A percentile compares a stretch with the other conserved stretches of the same genome.
phyloP scores from a whole-genome alignment of 2,329 filamentous ascomycete genomes.

The Penicillium sclerotiorum region DNA sequence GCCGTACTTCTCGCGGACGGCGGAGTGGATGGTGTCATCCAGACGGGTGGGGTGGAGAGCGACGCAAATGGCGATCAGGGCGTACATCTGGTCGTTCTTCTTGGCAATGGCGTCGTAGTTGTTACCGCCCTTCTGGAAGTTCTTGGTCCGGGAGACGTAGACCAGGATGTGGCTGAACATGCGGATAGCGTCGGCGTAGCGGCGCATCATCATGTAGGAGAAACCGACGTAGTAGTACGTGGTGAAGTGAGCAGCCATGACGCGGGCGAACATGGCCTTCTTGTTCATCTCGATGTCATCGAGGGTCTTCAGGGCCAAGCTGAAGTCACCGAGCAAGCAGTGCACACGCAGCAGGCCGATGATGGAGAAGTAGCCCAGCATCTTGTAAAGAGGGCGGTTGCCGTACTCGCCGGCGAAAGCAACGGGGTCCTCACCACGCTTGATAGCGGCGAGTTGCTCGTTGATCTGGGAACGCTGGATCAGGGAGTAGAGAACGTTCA shows the following conservation, averaged over 20 bases:
- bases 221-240: constrained; percentile 99
- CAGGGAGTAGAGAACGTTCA: constrained; percentile 98
- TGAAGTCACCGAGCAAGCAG: constrained; percentile 96
- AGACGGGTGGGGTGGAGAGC: constrained; percentile 96
- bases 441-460: constrained; percentile 93
- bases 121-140: constrained; percentile 94
- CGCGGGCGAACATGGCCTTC: constrained; percentile 99
- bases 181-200: constrained; percentile 98
- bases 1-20: constrained; percentile 97
- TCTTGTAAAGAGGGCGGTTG: constrained; percentile 89
- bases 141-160: constrained; percentile 98
- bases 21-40: constrained; percentile 98
- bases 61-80: constrained; percentile 96
- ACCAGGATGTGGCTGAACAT: constrained; percentile 99
- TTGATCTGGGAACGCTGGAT: constrained; percentile 98
- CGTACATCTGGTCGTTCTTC: constrained; percentile 99
- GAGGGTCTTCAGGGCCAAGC: constrained; percentile 95
- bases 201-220: constrained; percentile 99
- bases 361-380: constrained; percentile 99
- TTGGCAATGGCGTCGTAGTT: constrained; percentile 98
- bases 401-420: constrained; percentile 94
- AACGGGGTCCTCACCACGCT: constrained; percentile 86
- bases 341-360: constrained; percentile 95
- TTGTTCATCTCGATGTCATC: constrained; percentile 99
- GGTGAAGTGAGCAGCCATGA: constrained; percentile 99